Base-by-base conservation (phyloP, 2,329 filamentous ascomycete species). In the Apiospora malaysiana region DNA sequence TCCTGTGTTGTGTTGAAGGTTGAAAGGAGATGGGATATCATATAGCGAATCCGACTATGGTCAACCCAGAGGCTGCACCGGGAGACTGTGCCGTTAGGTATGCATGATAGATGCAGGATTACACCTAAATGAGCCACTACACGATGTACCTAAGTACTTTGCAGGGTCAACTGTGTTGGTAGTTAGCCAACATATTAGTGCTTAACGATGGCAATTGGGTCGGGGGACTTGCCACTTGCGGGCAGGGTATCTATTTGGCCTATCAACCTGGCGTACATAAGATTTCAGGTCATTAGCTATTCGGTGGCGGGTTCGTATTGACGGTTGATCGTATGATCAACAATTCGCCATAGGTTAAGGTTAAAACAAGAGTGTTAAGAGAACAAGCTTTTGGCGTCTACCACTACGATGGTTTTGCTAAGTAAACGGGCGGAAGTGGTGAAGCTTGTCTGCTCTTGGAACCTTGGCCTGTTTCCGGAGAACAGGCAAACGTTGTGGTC, bases 341-440 rank as follows among this genome's bases (percentile, higher is more conserved):
- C 37, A 21, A 21, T 59, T 3, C 56, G 56, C 8, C 3, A n/a
- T n/a, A n/a, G n/a, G n/a, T n/a, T n/a, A n/a, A n/a, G n/a, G n/a
- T n/a, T n/a, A n/a, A n/a, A 40, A 9, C 32, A 4, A 63, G 40
- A 8, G 21, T 63, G 56, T n/a, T 9, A 63, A 63, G 56, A 63
- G 56, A 63, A n/a, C 56, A 63, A 63, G 56, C 56, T 63, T 63
- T 63, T 40, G 32, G 56, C 14, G 56, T 32, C 32, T 10, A n/a
- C 18, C 4, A 37, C 32, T 10, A n/a, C 18, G 8, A 37, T 37
- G 32, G 56, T 56, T 25, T 32, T 32, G 12, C 6, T 32, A 4
- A 32, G 3, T 32, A 6, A 27, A 51, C 47, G 23, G 25, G 51
- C 37, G 27, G 18, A 37, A 10, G 23, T 37, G 27, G 27, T 40